These are phyloP conservation scores for Selaginella moellendorffii DNA, from an alignment of 75 land plant genomes.

Conservation along the genomic window DNA sequence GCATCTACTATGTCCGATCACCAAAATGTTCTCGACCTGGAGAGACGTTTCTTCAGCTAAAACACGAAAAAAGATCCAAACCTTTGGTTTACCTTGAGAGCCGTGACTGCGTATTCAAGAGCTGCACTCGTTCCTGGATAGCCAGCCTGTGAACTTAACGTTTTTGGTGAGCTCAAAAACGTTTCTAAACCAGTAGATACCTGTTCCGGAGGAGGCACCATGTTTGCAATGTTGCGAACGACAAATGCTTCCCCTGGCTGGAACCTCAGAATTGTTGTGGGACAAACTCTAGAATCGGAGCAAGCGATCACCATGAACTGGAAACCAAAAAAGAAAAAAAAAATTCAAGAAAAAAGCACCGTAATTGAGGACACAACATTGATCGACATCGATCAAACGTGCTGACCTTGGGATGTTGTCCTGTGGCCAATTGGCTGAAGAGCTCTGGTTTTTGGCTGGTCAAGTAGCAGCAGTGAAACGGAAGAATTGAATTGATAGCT, in stretches of 20 bases:
- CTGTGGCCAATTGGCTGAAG: conserved; percentile 42
- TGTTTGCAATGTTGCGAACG: too few species aligned
- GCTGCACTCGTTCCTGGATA: conserved; percentile 16
- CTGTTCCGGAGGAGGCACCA: conserved; percentile 49
- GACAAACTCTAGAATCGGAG: conserved; percentile 63
- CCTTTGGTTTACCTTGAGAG: conserved; percentile 37
- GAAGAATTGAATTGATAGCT: neutral
- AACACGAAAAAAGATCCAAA: too few species aligned
- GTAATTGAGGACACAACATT: neutral
- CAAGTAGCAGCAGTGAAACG: neutral
- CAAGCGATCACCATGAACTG: conserved; percentile 47
- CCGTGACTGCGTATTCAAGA: too few species aligned
- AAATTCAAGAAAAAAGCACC: too few species aligned
- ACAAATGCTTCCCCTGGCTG: too few species aligned
- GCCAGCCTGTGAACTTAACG: conserved; percentile 11
- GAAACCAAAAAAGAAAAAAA: neutral
- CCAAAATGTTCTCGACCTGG: conserved; percentile 59
- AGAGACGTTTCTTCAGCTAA: neutral
- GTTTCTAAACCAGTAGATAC: neutral
- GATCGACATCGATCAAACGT: neutral
- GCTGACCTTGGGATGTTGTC: conserved; percentile 73
- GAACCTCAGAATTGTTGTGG: too few species aligned
- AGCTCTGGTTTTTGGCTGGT: conserved; percentile 58
- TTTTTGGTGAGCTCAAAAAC: neutral
- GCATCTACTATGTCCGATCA: too few species aligned